These are phyloP conservation scores for Curvularia lunata DNA, from an alignment of 2,329 filamentous ascomycete genomes.

Conservation along the genomic window DNA sequence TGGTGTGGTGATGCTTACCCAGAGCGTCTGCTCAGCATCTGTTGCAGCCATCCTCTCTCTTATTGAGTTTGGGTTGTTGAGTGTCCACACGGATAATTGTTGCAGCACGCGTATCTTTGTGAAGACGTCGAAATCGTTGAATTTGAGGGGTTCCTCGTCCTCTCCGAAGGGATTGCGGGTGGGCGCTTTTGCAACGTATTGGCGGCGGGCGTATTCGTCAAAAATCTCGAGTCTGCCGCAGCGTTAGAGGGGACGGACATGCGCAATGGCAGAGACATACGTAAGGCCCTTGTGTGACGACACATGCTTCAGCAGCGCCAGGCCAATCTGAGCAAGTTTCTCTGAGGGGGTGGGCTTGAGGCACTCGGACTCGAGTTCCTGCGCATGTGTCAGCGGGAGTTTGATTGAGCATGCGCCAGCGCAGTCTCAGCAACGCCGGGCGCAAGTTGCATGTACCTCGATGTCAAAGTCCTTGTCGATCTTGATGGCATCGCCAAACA, in stretches of 20 bases:
- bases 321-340: slow-evolving; percentile 78
- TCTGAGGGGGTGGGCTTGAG: slow-evolving; percentile 75
- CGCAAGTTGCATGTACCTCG: slow-evolving; percentile 67
- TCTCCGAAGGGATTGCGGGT: slow-evolving; percentile 83
- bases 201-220: slow-evolving; percentile 89
- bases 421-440: slow-evolving; percentile 24
- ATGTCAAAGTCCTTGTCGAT: slow-evolving; percentile 88
- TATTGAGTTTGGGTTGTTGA: slow-evolving; percentile 85
- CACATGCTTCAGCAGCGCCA: slow-evolving; percentile 87
- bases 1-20: slow-evolving; percentile 65
- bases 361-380: slow-evolving; percentile 91
- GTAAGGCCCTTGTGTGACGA: slow-evolving; percentile 92
- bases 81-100: slow-evolving; percentile 86
- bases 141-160: slow-evolving; percentile 73
- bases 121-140: slow-evolving; percentile 81
- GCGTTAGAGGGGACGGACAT: slow-evolving; percentile 20
- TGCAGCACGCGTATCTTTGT: slow-evolving; percentile 84
- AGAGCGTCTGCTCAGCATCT: slow-evolving; percentile 79
- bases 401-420: slow-evolving; percentile 11
- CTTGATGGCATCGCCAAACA: slow-evolving; percentile 89
- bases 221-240: slow-evolving; percentile 77
- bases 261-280: slow-evolving; percentile 60
- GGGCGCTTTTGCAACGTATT: slow-evolving; percentile 83
- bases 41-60: slow-evolving; percentile 85
- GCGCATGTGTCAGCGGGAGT: slow-evolving; percentile 38